Evolutionary conservation across 768 basidiomycete genomes (phyloP), one percentile per base, ranked within the genome.

Genomic region (Galerina marginata): DNA sequence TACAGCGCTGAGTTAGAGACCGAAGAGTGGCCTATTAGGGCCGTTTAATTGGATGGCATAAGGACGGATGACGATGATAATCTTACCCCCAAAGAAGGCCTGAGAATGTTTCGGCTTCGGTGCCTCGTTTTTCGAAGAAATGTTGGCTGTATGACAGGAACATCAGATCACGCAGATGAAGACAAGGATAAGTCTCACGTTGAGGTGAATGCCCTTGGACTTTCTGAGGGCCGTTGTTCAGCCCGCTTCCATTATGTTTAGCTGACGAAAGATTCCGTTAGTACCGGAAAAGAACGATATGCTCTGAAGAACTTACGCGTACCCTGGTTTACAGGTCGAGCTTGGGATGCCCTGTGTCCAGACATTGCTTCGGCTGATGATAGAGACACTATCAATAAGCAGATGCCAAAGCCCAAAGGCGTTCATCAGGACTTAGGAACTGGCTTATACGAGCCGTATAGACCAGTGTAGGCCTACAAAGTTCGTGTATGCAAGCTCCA

Each of bases 21-120:
- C 58, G 52, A 54, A 59, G 58, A 59, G 51, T 59, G 58, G 46
- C 58, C 58, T 59, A 59, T 53, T 59, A 59, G 58, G 44, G 43
- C 58, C 44, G 25, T 53, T 54, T 45, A 59, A 59, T 53, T 59
- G 58, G 58, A 59, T 59, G 51, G 58, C 43, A 23, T 54, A 52
- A 59, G 50, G 58, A 59, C 51, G 52, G 52, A 47, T 59, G 43
- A 54, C 46, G 58, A 52, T 52, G 55, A 39, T 52, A 56, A 51
- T 26, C 51, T 56, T 61, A 57, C 60, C 55, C 36, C 60, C 60
- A 61, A 56, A 56, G 54, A 61, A 51, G 33, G 29, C 23, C 55
- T 56, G 60, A 61, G 60, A 61, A 56, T 50, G 55, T 46, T 57
- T 61, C 49, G 54, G 60, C 55, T 61, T 61, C 60, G 60, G 42